A percentile compares a stretch with the other conserved stretches of the same genome.
phyloP scores from a whole-genome alignment of 1,284 basidiomycete genomes.

The Waitea zeae region DNA sequence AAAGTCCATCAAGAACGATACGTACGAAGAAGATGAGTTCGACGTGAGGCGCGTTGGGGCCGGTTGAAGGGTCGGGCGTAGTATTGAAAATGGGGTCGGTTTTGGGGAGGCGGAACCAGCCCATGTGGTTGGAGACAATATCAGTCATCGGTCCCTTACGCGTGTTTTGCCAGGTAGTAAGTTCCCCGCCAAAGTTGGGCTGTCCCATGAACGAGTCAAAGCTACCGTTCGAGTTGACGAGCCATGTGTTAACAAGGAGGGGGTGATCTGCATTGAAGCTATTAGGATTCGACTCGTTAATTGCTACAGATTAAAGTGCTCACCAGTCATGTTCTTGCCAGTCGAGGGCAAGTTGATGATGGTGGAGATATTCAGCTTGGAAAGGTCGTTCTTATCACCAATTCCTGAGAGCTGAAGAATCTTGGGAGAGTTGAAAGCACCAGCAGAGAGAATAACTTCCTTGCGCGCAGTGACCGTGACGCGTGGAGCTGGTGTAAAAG shows the following conservation, averaged over 20 bases:
- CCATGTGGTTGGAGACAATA: constrained; percentile 8
- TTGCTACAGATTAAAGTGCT: background rate
- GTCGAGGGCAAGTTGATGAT: constrained; percentile 17
- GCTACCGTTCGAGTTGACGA: background rate
- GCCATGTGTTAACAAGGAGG: background rate
- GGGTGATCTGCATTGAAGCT: constrained; percentile 1
- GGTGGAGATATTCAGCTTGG: constrained; percentile 13
- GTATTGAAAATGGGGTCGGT: constrained; percentile 5
- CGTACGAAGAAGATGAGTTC: constrained; percentile 14
- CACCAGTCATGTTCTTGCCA: constrained; percentile 19
- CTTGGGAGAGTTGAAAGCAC: constrained; percentile 2
- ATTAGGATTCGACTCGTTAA: background rate
- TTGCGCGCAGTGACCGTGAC: constrained; percentile 7
- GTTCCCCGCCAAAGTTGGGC: background rate
- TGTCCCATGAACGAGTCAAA: background rate
- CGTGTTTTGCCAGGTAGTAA: constrained; percentile 7
- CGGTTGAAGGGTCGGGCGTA: constrained; percentile 8
- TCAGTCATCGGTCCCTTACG: constrained; percentile 7
- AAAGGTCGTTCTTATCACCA: constrained; percentile 15
- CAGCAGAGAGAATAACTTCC: constrained; percentile 5
- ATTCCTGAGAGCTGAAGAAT: constrained; percentile 24
- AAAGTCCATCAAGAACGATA: too few species aligned
- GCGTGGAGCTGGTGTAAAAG: constrained; percentile 13
- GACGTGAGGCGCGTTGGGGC: constrained; percentile 13
- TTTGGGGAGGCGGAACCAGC: constrained; percentile 8